Base-by-base conservation (phyloP, 106 monocot species). In the Iris macrosiphon region DNA sequence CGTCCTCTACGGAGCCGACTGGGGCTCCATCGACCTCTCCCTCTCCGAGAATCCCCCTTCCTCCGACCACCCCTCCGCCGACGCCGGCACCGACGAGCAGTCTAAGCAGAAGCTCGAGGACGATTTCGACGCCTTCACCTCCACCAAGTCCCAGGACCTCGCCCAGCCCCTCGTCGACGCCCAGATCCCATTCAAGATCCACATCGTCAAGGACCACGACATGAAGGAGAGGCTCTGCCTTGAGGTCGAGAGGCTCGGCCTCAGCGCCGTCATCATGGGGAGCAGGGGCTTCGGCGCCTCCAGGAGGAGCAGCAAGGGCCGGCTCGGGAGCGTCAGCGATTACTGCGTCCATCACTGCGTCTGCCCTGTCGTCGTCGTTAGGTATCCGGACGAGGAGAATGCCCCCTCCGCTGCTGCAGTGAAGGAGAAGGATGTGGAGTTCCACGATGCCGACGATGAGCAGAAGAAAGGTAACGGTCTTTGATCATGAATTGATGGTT, bases 161-260 rank as follows among this genome's bases (percentile, higher is more conserved):
- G 75, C 81, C 11, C 74, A 70, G 66, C 81, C 81, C 8, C 53
- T 81, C 6, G 59, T 81, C 16, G 63, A 63, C 6, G 60, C 75
- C n/a, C 65, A 66, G 40, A 72, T 81, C 40, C 81, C 75, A 10
- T 81, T 75, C 59, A 75, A 81, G 67, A 75, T 81, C 45, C 81
- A 81, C 63, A 81, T 81, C 57, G 81, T 81, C 6, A 81, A 75
- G 66, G 81, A 81, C 51, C 81, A 81, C 57, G 81, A 81, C 38
- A 81, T 81, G 81, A 81, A 81, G 75, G 81, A 81, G 66, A 75
- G 81, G 63, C 71, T 81, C 12, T 81, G 81, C 47, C 55, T 81
- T 10, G 81, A 81, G 67, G 75, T 81, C 13, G 81, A 81, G 66
- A 50, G 81, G 40, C 63, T 81, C 2, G 81, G 81, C 13, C 62